Evolutionary conservation across 2,329 filamentous ascomycete genomes (phyloP).

Genomic region (Alternaria conjuncta): DNA sequence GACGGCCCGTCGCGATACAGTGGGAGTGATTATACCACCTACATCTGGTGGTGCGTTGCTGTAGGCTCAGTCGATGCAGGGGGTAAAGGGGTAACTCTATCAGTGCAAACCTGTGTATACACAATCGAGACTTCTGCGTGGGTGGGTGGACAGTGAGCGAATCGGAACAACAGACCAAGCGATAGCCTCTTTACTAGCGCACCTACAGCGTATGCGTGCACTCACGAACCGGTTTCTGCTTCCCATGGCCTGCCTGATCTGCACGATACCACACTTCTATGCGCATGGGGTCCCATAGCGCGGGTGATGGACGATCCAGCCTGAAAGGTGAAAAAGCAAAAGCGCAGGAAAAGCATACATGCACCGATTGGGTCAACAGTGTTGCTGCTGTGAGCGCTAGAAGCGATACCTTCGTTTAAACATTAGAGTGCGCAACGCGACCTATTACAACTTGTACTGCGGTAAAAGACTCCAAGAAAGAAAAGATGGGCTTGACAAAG

Average conservation of each 20-base stretch:
- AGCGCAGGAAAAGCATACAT: background rate
- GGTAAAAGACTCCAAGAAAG: background rate
- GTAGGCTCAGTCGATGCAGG: background rate
- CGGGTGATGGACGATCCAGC: background rate
- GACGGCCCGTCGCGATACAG: conserved; percentile 2
- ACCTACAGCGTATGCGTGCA: background rate
- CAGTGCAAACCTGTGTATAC: background rate
- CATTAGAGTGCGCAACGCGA: background rate
- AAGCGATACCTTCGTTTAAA: background rate
- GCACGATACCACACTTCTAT: conserved; percentile 1
- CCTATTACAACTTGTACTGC: background rate
- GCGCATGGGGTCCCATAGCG: background rate
- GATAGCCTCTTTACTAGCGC: background rate
- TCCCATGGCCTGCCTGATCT: background rate
- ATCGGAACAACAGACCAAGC: background rate
- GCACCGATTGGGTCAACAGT: background rate
- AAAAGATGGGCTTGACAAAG: background rate
- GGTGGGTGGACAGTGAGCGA: background rate
- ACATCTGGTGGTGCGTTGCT: background rate
- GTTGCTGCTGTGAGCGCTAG: background rate
- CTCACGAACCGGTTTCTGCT: background rate
- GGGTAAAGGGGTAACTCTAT: background rate
- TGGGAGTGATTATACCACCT: background rate
- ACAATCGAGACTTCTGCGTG: background rate
- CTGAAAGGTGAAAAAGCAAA: background rate